Conservation (phyloP, 148 eudicot species). For the Dianthus caryophyllus region DNA sequence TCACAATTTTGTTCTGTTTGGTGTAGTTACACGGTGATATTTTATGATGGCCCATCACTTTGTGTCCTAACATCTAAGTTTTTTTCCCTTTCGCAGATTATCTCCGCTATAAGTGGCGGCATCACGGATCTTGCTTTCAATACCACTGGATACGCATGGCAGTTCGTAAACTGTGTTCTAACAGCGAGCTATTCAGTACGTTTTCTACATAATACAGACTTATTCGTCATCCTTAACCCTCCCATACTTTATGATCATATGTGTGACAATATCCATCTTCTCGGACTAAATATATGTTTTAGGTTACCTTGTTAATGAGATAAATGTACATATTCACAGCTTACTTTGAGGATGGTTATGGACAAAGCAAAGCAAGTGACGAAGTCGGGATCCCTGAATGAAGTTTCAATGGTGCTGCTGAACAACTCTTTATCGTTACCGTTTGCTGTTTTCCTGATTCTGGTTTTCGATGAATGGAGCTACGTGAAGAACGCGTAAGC, state of each 20-base stretch:
- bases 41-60: not conserved
- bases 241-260: not conserved
- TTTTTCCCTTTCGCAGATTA: conserved; percentile 42
- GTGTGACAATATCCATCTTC: not conserved
- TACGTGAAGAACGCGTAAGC: conserved; percentile 62
- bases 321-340: conserved; percentile 32
- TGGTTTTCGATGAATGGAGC: conserved; percentile 62
- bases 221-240: conserved; percentile 1
- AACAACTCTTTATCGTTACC: conserved; percentile 75
- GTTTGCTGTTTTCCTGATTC: conserved; percentile 53
- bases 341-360: conserved; percentile 71
- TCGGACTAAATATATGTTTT: not conserved
- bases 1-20: not conserved
- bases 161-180: conserved; percentile 58
- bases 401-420: conserved; percentile 85
- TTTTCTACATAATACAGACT: conserved; percentile 7
- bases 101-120: conserved; percentile 75
- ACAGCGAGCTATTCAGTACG: conserved; percentile 77
- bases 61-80: not conserved
- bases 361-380: conserved; percentile 72
- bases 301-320: not conserved
- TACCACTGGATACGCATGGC: conserved; percentile 70
- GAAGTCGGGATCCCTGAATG: conserved; percentile 75
- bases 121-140: conserved; percentile 71
- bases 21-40: not conserved